Conservation (phyloP, 2,329 filamentous ascomycete genomes). For the Nigrograna mackinnonii region DNA sequence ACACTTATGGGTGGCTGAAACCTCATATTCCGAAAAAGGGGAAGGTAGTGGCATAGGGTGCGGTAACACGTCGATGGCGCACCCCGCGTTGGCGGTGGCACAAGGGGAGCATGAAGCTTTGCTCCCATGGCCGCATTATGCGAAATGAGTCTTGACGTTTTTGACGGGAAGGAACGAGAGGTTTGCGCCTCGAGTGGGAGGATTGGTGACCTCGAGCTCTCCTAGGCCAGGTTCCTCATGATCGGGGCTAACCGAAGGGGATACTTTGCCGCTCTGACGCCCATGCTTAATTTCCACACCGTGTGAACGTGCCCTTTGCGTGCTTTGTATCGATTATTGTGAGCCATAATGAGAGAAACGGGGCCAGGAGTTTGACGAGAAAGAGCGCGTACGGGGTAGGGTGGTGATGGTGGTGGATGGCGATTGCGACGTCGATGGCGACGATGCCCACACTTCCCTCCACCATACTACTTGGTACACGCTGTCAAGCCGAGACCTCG, state of each 20-base stretch:
- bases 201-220: neutral
- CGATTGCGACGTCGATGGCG: too few species aligned
- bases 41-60: conserved; percentile 1
- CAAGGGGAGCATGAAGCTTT: conserved; percentile 1
- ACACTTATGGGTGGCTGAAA: conserved; percentile 9
- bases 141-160: neutral
- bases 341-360: conserved; percentile 4
- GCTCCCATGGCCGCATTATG: too few species aligned
- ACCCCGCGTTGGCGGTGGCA: neutral
- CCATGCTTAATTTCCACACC: conserved; percentile 22
- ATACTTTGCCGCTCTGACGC: neutral
- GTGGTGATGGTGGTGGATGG: conserved; percentile 9
- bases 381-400: conserved; percentile 9
- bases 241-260: conserved; percentile 14
- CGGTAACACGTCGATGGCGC: neutral
- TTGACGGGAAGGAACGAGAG: neutral
- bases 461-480: neutral
- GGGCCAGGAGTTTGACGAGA: neutral
- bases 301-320: conserved; percentile 9
- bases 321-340: conserved; percentile 18
- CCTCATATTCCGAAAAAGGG: neutral
- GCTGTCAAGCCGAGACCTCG: neutral
- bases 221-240: too few species aligned
- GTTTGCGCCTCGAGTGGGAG: neutral
- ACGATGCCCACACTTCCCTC: too few species aligned